phyloP scores from a whole-genome alignment of 2,329 filamentous ascomycete species.

The Cladosporium austrohemisphaericum region DNA sequence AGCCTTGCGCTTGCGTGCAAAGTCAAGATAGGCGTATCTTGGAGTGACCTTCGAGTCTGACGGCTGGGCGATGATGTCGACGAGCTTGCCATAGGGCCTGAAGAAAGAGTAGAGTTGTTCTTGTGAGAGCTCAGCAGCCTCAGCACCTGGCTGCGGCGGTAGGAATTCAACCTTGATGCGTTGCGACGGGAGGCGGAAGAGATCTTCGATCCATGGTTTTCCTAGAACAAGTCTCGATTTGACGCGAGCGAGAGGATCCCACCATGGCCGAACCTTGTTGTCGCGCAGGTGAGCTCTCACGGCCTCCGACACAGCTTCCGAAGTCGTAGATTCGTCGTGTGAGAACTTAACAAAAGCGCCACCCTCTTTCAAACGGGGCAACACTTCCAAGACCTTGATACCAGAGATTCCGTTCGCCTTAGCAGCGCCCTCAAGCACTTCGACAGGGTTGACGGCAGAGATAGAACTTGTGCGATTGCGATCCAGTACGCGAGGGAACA shows the following conservation, averaged over 20 bases:
- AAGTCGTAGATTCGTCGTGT: conserved; percentile 46
- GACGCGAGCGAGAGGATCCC: conserved; percentile 73
- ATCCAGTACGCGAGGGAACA: conserved; percentile 48
- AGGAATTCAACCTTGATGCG: conserved; percentile 82
- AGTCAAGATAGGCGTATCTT: conserved; percentile 76
- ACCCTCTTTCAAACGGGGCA: conserved; percentile 84
- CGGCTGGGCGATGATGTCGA: conserved; percentile 77
- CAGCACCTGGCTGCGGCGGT: conserved; percentile 64
- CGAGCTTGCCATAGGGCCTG: conserved; percentile 83
- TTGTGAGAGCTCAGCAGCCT: conserved; percentile 74
- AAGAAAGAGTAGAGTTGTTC: conserved; percentile 86
- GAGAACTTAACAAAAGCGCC: conserved; percentile 89
- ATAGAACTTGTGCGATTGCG: conserved; percentile 49
- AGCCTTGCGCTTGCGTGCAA: conserved; percentile 66
- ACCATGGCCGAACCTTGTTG: conserved; percentile 79
- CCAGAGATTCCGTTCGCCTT: conserved; percentile 26
- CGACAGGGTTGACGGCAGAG: conserved; percentile 54
- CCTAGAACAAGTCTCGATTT: conserved; percentile 72
- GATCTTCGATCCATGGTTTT: conserved; percentile 88
- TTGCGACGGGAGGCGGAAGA: conserved; percentile 74
- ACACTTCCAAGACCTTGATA: conserved; percentile 71
- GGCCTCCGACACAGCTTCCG: conserved; percentile 56
- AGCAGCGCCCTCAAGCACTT: conserved; percentile 47
- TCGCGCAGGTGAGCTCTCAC: conserved; percentile 63
- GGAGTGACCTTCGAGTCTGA: conserved; percentile 82